These are phyloP conservation scores for Stenocarpella maydis DNA, from an alignment of 2,329 filamentous ascomycete species.

Conservation along the genomic window DNA sequence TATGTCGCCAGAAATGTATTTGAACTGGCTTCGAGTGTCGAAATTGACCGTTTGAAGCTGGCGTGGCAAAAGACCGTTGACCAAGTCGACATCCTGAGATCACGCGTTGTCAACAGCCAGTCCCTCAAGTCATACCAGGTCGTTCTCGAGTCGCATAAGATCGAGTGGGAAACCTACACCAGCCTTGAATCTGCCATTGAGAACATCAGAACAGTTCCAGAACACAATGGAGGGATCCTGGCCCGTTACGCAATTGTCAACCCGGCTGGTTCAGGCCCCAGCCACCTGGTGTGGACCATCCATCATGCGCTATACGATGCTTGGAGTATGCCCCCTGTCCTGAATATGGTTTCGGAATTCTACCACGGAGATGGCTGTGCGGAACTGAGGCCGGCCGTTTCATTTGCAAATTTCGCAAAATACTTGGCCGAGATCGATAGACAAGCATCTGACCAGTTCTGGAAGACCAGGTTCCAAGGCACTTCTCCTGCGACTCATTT, in stretches of 20 bases:
- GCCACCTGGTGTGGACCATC: slow-evolving; percentile 47
- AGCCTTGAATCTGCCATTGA: neutral
- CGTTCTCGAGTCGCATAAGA: neutral
- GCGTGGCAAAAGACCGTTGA: slow-evolving; percentile 2
- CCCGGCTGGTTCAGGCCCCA: neutral
- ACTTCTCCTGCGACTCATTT: slow-evolving; percentile 5
- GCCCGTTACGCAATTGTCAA: slow-evolving; percentile 1
- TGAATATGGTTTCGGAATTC: slow-evolving; percentile 57
- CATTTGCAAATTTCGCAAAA: slow-evolving; percentile 9
- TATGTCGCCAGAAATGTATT: neutral
- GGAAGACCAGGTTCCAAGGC: slow-evolving; percentile 5
- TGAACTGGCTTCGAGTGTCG: neutral
- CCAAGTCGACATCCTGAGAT: slow-evolving; percentile 6
- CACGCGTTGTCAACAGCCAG: neutral
- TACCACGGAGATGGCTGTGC: slow-evolving; percentile 40
- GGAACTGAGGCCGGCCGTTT: neutral
- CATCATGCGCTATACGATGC: slow-evolving; percentile 67
- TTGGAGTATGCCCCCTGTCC: slow-evolving; percentile 61
- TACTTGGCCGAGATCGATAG: slow-evolving; percentile 12
- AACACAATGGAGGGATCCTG: neutral
- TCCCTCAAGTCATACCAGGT: neutral
- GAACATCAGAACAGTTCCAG: neutral
- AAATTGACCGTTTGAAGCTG: neutral
- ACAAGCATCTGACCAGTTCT: slow-evolving; percentile 6
- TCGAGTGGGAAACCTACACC: neutral